phyloP scores from a whole-genome alignment of 1,284 basidiomycete genomes.

The Sporisorium iseilematis-ciliati region DNA sequence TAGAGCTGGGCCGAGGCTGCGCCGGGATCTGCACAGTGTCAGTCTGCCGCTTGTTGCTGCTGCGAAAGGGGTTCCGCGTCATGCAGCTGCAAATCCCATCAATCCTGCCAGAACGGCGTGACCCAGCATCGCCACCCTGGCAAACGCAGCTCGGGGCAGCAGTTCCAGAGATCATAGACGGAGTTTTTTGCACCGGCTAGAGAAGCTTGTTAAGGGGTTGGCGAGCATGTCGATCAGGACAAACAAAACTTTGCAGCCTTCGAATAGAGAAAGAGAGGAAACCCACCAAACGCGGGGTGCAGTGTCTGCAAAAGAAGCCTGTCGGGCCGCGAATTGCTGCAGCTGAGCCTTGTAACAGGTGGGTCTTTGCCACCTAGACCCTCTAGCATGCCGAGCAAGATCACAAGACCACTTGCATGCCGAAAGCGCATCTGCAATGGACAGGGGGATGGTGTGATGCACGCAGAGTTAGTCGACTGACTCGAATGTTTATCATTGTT shows the following conservation, averaged over 20 bases:
- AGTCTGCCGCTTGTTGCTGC: no score
- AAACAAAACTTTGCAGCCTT: conserved; percentile 2
- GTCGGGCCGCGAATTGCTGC: conserved; percentile 33
- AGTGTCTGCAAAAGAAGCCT: conserved; percentile 18
- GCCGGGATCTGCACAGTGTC: no score
- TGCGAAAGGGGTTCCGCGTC: no score
- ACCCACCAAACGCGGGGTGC: conserved; percentile 27
- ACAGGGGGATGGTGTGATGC: background rate
- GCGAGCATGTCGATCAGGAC: background rate
- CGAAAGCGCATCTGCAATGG: background rate
- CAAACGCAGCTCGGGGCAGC: background rate
- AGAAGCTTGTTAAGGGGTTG: background rate
- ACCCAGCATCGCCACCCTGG: background rate
- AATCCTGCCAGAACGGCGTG: no score
- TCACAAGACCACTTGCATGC: conserved; percentile 6
- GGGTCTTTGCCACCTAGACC: background rate
- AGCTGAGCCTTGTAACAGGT: conserved; percentile 1
- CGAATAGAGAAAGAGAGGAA: background rate
- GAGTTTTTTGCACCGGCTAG: no score
- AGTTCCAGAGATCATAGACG: conserved; percentile 11
- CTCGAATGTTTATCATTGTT: no score
- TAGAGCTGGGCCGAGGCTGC: background rate
- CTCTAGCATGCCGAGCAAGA: background rate
- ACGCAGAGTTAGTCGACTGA: no score
- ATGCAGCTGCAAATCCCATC: background rate